These are phyloP conservation scores for Penicillium psychrosexuale DNA, from an alignment of 2,329 filamentous ascomycete species.

Conservation along the genomic window DNA sequence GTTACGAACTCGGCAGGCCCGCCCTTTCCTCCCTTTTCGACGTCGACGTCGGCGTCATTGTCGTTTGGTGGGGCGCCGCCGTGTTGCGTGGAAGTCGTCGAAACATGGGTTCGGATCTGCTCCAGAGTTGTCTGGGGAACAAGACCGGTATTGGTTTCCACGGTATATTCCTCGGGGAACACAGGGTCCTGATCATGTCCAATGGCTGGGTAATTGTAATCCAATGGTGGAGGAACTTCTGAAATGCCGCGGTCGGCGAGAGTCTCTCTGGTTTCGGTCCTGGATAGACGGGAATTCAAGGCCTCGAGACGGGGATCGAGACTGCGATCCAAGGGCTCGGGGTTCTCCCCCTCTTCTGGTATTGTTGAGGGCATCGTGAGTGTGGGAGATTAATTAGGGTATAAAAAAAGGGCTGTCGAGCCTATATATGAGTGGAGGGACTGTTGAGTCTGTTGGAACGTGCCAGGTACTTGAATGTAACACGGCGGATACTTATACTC, in stretches of 20 bases:
- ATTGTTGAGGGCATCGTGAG: constrained; percentile 11
- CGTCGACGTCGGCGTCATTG: constrained; percentile 14
- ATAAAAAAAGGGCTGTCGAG: too few species aligned
- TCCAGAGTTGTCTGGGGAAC: constrained; percentile 19
- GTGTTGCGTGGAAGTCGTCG: constrained; percentile 6
- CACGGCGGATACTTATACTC: constrained; percentile 12
- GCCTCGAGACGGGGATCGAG: too few species aligned
- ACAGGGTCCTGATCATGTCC: constrained; percentile 20
- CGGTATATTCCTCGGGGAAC: constrained; percentile 22
- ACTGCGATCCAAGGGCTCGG: not conserved
- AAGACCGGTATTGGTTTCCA: constrained; percentile 23
- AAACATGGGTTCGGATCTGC: constrained; percentile 17
- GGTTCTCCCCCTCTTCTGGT: constrained; percentile 2
- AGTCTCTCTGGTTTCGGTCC: constrained; percentile 23
- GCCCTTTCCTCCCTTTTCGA: constrained; percentile 26
- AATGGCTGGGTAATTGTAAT: constrained; percentile 32
- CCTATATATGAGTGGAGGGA: not conserved
- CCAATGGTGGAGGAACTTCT: constrained; percentile 20
- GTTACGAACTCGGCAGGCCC: constrained; percentile 48
- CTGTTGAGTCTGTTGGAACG: not conserved
- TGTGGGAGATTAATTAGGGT: not conserved
- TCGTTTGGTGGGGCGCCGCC: constrained; percentile 1
- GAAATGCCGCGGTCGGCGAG: constrained; percentile 24
- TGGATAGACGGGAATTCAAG: not conserved
- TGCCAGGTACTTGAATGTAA: not conserved